phyloP scores from a whole-genome alignment of 2,329 filamentous ascomycete species.

The Fusarium multiceps region DNA sequence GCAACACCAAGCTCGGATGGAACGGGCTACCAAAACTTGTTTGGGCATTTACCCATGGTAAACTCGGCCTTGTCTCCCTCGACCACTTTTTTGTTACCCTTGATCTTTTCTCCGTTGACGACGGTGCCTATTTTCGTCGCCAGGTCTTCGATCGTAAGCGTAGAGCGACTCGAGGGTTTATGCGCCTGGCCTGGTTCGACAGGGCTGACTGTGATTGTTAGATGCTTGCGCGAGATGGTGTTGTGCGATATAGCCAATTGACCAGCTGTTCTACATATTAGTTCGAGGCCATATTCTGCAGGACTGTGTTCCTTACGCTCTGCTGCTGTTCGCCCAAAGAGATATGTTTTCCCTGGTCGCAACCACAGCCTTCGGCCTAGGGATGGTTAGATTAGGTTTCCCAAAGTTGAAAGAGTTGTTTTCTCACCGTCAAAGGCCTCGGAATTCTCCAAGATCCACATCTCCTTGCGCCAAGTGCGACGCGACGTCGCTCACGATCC shows the following conservation, averaged over 20 bases:
- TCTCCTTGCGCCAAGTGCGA: constrained; percentile 48
- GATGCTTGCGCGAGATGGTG: constrained; percentile 88
- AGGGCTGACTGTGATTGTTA: constrained; percentile 77
- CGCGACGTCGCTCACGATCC: constrained; percentile 32
- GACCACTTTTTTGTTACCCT: constrained; percentile 69
- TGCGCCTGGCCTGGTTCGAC: constrained; percentile 75
- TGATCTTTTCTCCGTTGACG: constrained; percentile 78
- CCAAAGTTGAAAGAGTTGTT: neutral
- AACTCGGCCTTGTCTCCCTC: constrained; percentile 67
- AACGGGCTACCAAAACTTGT: constrained; percentile 65
- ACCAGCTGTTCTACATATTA: constrained; percentile 61
- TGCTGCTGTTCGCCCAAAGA: constrained; percentile 82
- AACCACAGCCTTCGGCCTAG: constrained; percentile 76
- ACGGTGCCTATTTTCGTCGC: constrained; percentile 86
- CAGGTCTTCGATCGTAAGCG: constrained; percentile 79
- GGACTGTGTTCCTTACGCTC: constrained; percentile 63
- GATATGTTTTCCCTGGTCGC: constrained; percentile 83
- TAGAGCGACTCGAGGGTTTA: constrained; percentile 72
- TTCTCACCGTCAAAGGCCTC: constrained; percentile 62
- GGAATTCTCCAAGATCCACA: constrained; percentile 74
- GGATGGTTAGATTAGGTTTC: constrained; percentile 13
- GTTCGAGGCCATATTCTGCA: neutral
- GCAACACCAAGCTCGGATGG: neutral
- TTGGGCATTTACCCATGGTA: constrained; percentile 76
- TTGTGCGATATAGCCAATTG: constrained; percentile 79